These are phyloP conservation scores for Penicillium sp. DNA, from an alignment of 2,329 filamentous ascomycete species.

Conservation along the genomic window DNA sequence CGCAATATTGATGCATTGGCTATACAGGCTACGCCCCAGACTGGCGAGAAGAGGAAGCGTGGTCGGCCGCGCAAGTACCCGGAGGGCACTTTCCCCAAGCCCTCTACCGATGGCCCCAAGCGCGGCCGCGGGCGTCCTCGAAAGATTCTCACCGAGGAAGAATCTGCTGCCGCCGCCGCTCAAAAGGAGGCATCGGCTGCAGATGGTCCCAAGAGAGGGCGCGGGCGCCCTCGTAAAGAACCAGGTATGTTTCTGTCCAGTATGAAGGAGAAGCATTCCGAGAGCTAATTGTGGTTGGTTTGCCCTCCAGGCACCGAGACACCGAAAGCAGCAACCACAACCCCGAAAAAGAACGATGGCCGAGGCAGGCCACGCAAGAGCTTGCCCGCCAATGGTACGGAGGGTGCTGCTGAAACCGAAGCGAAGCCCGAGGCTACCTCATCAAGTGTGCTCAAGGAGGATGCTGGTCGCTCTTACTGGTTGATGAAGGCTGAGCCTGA, in stretches of 20 bases:
- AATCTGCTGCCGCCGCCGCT: slow-evolving; percentile 7
- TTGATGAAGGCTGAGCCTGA: slow-evolving; percentile 88
- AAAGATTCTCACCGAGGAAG: slow-evolving; percentile 23
- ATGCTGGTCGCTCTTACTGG: slow-evolving; percentile 60
- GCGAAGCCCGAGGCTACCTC: slow-evolving; percentile 8
- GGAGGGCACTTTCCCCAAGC: slow-evolving; percentile 22
- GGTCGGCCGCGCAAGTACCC: slow-evolving; percentile 37
- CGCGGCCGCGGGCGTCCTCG: slow-evolving; percentile 35
- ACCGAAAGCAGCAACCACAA: neutral
- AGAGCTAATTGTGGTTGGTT: neutral
- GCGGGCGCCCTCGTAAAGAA: slow-evolving; percentile 21
- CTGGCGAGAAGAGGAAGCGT: slow-evolving; percentile 33
- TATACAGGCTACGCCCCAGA: slow-evolving; percentile 18
- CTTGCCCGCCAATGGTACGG: slow-evolving; percentile 19
- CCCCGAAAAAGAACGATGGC: slow-evolving; percentile 22
- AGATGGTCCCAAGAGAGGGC: slow-evolving; percentile 17
- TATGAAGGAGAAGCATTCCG: neutral
- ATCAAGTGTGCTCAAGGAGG: slow-evolving; percentile 14
- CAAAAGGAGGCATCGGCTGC: slow-evolving; percentile 6
- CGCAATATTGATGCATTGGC: neutral
- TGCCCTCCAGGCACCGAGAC: slow-evolving; percentile 4
- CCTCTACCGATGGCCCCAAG: slow-evolving; percentile 26
- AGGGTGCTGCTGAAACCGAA: slow-evolving; percentile 17
- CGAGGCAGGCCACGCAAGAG: slow-evolving; percentile 30
- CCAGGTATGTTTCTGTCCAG: slow-evolving; percentile 4